Conservation (phyloP, 495 filamentous ascomycete genomes). For the Cercophora scortea region DNA sequence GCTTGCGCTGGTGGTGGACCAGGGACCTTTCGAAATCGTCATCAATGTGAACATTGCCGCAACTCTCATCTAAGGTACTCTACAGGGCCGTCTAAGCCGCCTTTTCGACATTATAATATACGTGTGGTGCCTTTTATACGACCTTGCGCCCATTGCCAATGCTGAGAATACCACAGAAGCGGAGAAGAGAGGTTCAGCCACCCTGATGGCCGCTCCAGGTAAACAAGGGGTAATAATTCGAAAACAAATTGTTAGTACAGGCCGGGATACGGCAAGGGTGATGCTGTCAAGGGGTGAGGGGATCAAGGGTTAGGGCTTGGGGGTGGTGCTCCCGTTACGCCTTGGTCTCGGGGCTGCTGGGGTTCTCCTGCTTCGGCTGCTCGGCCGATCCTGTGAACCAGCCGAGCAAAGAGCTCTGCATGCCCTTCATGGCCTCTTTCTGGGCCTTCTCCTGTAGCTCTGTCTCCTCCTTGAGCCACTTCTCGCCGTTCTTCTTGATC, state of each 20-base stretch:
- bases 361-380: constrained; percentile 1
- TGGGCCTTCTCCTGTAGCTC: constrained; percentile 74
- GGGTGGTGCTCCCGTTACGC: background rate
- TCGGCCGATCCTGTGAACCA: constrained; percentile 31
- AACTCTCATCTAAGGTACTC: constrained; percentile 1
- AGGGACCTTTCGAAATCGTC: too few relatives aligned
- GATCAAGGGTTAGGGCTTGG: background rate
- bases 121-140: constrained; percentile 6
- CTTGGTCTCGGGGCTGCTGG: constrained; percentile 7
- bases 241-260: background rate
- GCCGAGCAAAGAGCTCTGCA: constrained; percentile 43
- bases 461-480: constrained; percentile 89
- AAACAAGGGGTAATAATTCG: background rate
- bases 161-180: constrained; percentile 7
- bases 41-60: background rate
- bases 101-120: constrained; percentile 5
- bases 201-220: background rate
- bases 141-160: constrained; percentile 6
- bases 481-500: constrained; percentile 85
- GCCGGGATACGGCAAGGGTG: too few relatives aligned
- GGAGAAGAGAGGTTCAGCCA: background rate
- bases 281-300: background rate
- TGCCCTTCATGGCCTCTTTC: constrained; percentile 85
- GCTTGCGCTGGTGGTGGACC: too few relatives aligned
- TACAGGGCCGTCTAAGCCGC: constrained; percentile 5